phyloP scores from a whole-genome alignment of 805 yeast species.

The Huiozyma sinensis region DNA sequence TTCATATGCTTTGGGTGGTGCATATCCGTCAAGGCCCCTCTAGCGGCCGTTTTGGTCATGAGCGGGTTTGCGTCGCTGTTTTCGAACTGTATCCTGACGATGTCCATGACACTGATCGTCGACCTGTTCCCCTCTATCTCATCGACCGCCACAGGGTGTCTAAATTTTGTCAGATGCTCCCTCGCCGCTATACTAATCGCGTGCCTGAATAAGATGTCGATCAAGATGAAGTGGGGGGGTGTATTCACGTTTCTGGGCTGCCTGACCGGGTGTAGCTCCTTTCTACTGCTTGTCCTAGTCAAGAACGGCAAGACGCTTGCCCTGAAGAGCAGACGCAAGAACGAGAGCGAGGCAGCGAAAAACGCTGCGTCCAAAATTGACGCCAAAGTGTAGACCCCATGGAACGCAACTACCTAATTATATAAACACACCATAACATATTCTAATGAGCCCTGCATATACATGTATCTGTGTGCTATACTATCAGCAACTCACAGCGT shows the following conservation, averaged over 20 bases:
- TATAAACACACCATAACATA: no score
- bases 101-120: slow-evolving; percentile 57
- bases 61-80: slow-evolving; percentile 48
- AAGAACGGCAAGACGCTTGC: slow-evolving; percentile 1
- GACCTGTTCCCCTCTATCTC: slow-evolving; percentile 63
- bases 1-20: slow-evolving; percentile 67
- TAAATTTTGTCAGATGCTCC: slow-evolving; percentile 66
- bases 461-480: no score
- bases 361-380: no score
- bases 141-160: slow-evolving; percentile 64
- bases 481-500: no score
- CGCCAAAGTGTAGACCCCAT: no score
- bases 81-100: slow-evolving; percentile 46
- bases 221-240: slow-evolving; percentile 57
- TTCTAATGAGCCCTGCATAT: no score
- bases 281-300: background rate
- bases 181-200: slow-evolving; percentile 63
- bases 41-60: slow-evolving; percentile 48
- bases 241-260: slow-evolving; percentile 64
- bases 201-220: slow-evolving; percentile 50
- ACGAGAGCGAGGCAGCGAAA: background rate
- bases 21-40: slow-evolving; percentile 35
- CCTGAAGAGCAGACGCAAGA: slow-evolving; percentile 1
- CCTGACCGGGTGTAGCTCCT: slow-evolving; percentile 21
- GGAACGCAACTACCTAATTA: no score